These are phyloP conservation scores for Podaxis sp. DNA, from an alignment of 768 basidiomycete species.

Conservation along the genomic window DNA sequence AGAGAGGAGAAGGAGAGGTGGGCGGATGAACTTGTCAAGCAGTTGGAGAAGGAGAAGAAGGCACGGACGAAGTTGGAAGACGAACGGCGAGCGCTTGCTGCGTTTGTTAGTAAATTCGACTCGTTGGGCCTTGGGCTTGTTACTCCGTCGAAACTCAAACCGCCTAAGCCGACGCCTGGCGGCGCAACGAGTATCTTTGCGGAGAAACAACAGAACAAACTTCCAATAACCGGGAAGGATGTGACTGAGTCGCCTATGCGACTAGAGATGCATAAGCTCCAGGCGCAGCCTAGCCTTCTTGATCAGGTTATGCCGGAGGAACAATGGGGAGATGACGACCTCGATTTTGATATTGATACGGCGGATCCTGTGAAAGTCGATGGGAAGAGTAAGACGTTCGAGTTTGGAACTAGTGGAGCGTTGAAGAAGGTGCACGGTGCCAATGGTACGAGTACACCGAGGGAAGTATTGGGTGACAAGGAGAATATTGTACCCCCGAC, in stretches of 20 bases:
- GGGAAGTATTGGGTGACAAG: conserved; percentile 47
- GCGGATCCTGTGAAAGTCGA: conserved; percentile 12
- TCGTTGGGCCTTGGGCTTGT: conserved; percentile 54
- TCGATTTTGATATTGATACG: conserved; percentile 33
- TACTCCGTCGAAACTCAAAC: conserved; percentile 40
- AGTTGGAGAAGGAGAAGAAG: conserved; percentile 81
- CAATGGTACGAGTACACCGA: conserved; percentile 16
- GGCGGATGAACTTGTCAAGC: conserved; percentile 71
- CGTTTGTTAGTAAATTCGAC: conserved; percentile 84
- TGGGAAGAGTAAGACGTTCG: conserved; percentile 19
- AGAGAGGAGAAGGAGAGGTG: conserved; percentile 72
- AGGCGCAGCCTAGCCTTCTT: conserved; percentile 48
- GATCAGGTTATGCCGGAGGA: conserved; percentile 61
- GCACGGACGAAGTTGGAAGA: conserved; percentile 65
- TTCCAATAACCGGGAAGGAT: conserved; percentile 24
- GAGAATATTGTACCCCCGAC: conserved; percentile 41
- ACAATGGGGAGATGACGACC: conserved; percentile 46
- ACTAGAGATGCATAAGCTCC: conserved; percentile 32
- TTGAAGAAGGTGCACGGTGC: conserved; percentile 20
- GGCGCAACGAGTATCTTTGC: conserved; percentile 49
- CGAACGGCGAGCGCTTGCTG: conserved; percentile 72
- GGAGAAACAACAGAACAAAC: conserved; percentile 36
- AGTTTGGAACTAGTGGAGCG: conserved; percentile 17
- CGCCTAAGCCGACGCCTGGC: conserved; percentile 49
- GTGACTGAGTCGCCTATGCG: conserved; percentile 53